phyloP scores from a whole-genome alignment of 2,329 filamentous ascomycete species.

The Pseudocercospora pini-densiflorae region DNA sequence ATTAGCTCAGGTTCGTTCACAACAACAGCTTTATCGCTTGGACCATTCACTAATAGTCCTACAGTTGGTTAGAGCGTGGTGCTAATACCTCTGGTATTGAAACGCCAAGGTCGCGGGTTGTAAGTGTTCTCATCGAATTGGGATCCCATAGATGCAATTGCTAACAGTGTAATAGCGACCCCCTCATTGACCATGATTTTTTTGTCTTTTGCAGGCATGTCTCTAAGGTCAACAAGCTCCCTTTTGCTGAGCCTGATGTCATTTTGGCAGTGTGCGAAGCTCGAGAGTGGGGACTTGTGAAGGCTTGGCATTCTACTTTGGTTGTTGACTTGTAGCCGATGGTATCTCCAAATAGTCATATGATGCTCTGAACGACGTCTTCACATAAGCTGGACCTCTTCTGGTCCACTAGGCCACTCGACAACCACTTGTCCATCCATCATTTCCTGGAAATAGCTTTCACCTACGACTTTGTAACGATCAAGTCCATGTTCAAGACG shows the following conservation, averaged over 20 bases:
- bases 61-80: conserved; percentile 14
- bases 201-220: neutral
- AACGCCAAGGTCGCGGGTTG: conserved; percentile 15
- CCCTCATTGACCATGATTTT: conserved; percentile 1
- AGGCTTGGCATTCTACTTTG: no score
- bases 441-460: neutral
- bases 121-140: no score
- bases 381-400: no score
- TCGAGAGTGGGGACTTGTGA: no score
- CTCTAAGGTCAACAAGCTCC: no score
- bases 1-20: neutral
- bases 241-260: no score
- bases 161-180: neutral
- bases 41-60: neutral
- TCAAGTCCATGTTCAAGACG: neutral
- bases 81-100: neutral
- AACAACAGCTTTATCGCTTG: neutral
- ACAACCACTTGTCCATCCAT: neutral
- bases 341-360: no score
- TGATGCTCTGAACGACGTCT: no score
- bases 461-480: neutral
- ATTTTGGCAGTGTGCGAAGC: no score
- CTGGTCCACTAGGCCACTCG: no score
- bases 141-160: no score
- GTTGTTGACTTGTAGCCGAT: no score